A percentile compares a stretch with the other conserved stretches of the same genome.
Conservation (phyloP, 495 filamentous ascomycete genomes). For the Hypomontagnella monticulosa region DNA sequence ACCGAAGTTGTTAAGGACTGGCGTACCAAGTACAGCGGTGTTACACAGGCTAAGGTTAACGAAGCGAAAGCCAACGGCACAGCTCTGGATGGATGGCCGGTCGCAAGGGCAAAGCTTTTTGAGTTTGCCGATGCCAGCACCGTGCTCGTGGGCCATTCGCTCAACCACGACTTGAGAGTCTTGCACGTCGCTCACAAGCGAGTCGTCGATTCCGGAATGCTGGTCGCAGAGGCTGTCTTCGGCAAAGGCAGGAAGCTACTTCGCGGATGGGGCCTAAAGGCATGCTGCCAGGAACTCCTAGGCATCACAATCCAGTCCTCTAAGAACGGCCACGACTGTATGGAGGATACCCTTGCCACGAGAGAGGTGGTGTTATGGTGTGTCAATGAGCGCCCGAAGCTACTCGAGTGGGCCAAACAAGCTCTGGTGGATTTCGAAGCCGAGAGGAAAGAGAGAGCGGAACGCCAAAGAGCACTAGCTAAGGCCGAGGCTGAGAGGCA, state of each 20-base stretch:
- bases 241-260: constrained; percentile 21
- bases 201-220: constrained; percentile 47
- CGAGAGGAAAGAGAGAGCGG: constrained; percentile 11
- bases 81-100: constrained; percentile 43
- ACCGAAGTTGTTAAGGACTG: constrained; percentile 49
- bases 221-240: constrained; percentile 40
- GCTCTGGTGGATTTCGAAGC: constrained; percentile 16
- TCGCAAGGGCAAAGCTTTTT: constrained; percentile 48
- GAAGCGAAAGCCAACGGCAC: constrained; percentile 7
- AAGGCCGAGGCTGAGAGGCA: constrained; percentile 31
- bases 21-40: constrained; percentile 53
- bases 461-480: constrained; percentile 6
- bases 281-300: constrained; percentile 41
- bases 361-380: constrained; percentile 52
- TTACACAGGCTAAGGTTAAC: constrained; percentile 31
- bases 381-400: constrained; percentile 27
- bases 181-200: constrained; percentile 44
- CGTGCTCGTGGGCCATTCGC: constrained; percentile 45
- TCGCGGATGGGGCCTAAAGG: constrained; percentile 44
- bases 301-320: constrained; percentile 46
- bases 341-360: constrained; percentile 54
- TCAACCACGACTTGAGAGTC: constrained; percentile 38
- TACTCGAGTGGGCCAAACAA: constrained; percentile 24
- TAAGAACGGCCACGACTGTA: constrained; percentile 46
- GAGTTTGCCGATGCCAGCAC: constrained; percentile 49